Percentiles rank a stretch among this genome's conserved stretches.
phyloP scores from a whole-genome alignment of 176 grass and related monocot species.

The Raddia distichophylla region DNA sequence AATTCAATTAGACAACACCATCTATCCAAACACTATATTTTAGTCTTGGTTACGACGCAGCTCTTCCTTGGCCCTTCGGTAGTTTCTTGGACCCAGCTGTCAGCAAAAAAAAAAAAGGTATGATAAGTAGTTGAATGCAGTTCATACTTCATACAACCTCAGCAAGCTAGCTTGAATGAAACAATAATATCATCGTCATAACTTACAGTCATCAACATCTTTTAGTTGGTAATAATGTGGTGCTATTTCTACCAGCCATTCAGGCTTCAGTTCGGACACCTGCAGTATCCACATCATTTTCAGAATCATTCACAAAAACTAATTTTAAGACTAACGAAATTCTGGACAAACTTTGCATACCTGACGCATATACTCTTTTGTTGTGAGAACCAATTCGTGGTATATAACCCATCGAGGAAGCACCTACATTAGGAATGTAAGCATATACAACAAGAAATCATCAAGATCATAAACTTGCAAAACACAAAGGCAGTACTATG shows the following conservation, averaged over 20 bases:
- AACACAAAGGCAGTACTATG: slow-evolving; percentile 9
- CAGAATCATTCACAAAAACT: slow-evolving; percentile 17
- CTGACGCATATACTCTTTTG: slow-evolving; percentile 96
- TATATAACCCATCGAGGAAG: slow-evolving; percentile 86
- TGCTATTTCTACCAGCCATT: slow-evolving; percentile 91
- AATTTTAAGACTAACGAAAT: not conserved
- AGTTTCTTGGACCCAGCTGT: slow-evolving; percentile 83
- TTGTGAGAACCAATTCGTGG: slow-evolving; percentile 87
- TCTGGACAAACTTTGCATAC: slow-evolving; percentile 41
- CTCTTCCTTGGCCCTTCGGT: slow-evolving; percentile 65
- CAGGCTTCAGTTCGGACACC: slow-evolving; percentile 83
- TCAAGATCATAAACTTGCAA: slow-evolving; percentile 9
- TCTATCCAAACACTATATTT: not conserved
- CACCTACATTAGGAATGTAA: slow-evolving; percentile 46
- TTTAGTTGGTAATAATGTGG: slow-evolving; percentile 95
- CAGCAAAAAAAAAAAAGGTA: not conserved
- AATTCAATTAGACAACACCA: not conserved
- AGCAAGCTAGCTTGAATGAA: not conserved
- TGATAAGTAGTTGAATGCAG: not conserved
- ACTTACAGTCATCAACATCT: slow-evolving; percentile 89
- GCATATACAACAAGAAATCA: slow-evolving; percentile 18
- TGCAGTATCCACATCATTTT: slow-evolving; percentile 39
- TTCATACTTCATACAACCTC: slow-evolving; percentile 7
- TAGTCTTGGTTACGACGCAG: slow-evolving; percentile 51
- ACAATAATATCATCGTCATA: not conserved